A percentile compares a stretch with the other conserved stretches of the same genome.
Conservation (phyloP, 139 green algal genomes). For the Chlorella sp. region DNA sequence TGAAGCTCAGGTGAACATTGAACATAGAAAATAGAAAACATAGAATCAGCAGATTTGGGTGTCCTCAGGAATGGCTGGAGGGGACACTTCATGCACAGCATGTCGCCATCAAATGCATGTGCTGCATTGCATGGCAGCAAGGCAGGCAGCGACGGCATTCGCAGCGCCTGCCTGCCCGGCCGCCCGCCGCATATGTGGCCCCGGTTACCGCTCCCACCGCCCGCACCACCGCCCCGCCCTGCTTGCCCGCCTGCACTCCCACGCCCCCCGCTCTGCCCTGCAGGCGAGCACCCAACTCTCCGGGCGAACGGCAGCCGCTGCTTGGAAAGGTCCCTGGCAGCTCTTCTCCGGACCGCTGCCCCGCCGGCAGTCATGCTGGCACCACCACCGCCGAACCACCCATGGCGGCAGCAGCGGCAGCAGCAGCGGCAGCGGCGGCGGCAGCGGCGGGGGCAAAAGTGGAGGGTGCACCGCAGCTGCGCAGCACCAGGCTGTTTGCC, state of each 20-base stretch:
- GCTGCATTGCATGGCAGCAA: neutral
- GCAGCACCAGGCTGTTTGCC: constrained; percentile 52
- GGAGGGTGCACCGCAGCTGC: neutral
- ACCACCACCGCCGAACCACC: neutral
- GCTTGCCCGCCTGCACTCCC: neutral
- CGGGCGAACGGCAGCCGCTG: neutral
- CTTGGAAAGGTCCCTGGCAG: neutral
- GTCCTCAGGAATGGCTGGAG: too few species aligned
- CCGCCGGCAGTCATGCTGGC: too few species aligned
- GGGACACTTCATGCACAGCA: neutral
- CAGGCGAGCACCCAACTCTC: neutral
- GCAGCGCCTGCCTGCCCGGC: neutral
- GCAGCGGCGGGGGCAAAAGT: neutral
- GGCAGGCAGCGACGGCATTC: neutral
- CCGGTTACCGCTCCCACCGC: too few species aligned
- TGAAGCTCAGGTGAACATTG: neutral
- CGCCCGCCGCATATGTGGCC: neutral
- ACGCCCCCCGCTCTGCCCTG: neutral
- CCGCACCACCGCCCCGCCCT: neutral
- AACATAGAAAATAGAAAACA: too few species aligned
- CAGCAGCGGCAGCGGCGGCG: neutral
- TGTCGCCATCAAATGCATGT: neutral
- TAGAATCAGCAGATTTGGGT: neutral
- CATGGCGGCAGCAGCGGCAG: neutral
- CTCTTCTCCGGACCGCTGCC: too few species aligned